Conservation (phyloP, 768 basidiomycete genomes). For the Hemileccinum rubropunctum region DNA sequence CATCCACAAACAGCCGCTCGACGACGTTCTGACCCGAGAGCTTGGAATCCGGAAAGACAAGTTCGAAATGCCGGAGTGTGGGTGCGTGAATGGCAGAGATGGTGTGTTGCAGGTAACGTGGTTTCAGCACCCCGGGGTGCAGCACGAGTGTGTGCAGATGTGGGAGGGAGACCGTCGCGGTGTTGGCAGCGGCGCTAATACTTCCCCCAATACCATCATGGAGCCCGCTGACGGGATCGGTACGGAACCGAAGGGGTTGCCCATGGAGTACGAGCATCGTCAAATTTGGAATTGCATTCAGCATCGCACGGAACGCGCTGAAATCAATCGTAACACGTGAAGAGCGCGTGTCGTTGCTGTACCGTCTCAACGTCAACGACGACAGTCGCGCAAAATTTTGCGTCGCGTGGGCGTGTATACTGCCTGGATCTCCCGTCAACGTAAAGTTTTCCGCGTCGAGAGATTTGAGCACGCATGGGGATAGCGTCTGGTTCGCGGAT, state of each 20-base stretch:
- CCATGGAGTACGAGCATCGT: constrained; percentile 27
- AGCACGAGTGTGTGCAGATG: constrained; percentile 29
- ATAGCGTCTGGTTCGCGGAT: neutral
- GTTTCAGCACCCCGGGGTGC: constrained; percentile 30
- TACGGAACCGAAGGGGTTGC: constrained; percentile 28
- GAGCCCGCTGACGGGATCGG: constrained; percentile 6
- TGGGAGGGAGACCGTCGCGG: constrained; percentile 17
- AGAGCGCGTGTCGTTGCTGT: constrained; percentile 27
- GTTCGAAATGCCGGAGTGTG: constrained; percentile 30
- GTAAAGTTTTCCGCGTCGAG: constrained; percentile 30
- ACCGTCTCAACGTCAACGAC: constrained; percentile 27
- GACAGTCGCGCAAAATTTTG: constrained; percentile 22
- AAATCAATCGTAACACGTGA: constrained; percentile 29
- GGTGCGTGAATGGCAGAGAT: constrained; percentile 28
- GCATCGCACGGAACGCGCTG: constrained; percentile 24
- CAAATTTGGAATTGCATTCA: constrained; percentile 21
- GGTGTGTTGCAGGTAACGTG: constrained; percentile 31
- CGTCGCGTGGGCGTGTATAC: constrained; percentile 11
- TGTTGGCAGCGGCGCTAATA: neutral
- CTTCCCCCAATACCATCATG: constrained; percentile 2
- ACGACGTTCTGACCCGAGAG: constrained; percentile 25
- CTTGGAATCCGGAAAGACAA: constrained; percentile 31
- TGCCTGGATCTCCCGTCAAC: constrained; percentile 18
- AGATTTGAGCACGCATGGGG: constrained; percentile 21
- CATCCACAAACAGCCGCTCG: constrained; percentile 24